A percentile compares a stretch with the other conserved stretches of the same genome.
These are phyloP conservation scores for Elsinoe batatas DNA, from an alignment of 2,329 filamentous ascomycete genomes.

Conservation along the genomic window DNA sequence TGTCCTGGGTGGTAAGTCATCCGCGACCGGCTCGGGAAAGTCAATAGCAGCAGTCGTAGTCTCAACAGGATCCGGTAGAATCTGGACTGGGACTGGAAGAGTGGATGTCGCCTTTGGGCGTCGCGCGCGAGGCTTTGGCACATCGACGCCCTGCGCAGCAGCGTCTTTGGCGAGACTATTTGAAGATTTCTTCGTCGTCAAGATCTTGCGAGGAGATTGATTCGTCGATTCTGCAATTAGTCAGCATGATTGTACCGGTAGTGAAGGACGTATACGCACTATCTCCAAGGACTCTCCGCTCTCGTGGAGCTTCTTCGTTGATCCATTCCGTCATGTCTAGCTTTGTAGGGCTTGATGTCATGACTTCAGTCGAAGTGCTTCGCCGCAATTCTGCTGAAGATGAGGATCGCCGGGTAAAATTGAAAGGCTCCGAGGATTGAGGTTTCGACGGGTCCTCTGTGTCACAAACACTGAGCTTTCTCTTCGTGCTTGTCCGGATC, in stretches of 20 bases:
- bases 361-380: constrained; percentile 12
- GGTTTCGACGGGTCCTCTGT: constrained; percentile 33
- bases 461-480: constrained; percentile 47
- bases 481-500: constrained; percentile 43
- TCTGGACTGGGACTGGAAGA: constrained; percentile 15
- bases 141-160: not conserved
- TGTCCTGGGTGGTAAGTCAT: constrained; percentile 20
- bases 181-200: constrained; percentile 16
- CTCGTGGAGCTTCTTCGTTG: constrained; percentile 14
- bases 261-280: constrained; percentile 25
- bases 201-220: constrained; percentile 26
- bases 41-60: not conserved
- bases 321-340: constrained; percentile 11
- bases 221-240: constrained; percentile 25
- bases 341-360: not conserved
- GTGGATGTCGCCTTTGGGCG: constrained; percentile 21
- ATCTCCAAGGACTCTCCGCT: constrained; percentile 34
- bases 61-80: not conserved
- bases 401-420: constrained; percentile 33
- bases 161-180: constrained; percentile 16
- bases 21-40: not conserved
- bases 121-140: constrained; percentile 21
- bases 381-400: not conserved
- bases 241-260: not conserved
- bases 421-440: constrained; percentile 33